Evolutionary conservation across 179 eudicot genomes (phyloP), one percentile per base, ranked within the genome.

Genomic region (Drosera spatulata): DNA sequence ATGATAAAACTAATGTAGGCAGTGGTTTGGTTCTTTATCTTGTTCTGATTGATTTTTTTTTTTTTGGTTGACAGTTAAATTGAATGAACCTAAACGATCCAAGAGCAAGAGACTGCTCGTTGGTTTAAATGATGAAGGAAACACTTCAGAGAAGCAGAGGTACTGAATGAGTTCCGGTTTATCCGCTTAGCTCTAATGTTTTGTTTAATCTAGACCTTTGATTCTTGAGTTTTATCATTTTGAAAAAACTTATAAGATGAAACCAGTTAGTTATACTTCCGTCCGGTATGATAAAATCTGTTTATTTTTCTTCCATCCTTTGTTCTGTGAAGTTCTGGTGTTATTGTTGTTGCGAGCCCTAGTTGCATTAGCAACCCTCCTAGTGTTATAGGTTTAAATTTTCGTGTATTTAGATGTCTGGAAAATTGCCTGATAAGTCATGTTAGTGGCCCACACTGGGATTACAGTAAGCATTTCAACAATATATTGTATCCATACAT

Each of bases 71-170:
- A 3, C 60, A 77, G 81, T 63, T 55, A 71, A 71, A 60, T 15
- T 61, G 38, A 55, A 41, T 44, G 61, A 75, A 68, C 54, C 71
- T 52, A 73, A 61, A 64, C 75, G 77, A 62, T 71, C 64, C 51
- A 65, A 69, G 62, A 55, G 61, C 53, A 65, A 68, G 62, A 60
- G 52, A 64, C 63, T 56, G 14, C 10, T 50, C 47, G 66, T 60
- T 63, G 71, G 55, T 59, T 64, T 57, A 45, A 68, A 69, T 61
- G 76, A 65, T 47, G 81, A 67, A 62, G 84, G 73, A 53, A 74
- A 47, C 11, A 61, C 63, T 66, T 80, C 95, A 42, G 89, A 88
- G 58, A 91, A 82, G 65, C 98, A 83, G 68, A 85, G 88, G 97
- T 82, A 64, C 50, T 64, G 33, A 40, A 33, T 5, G 45, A 43